Conservation (phyloP, 257 asterid species). For the Fraxinus pennsylvanica region DNA sequence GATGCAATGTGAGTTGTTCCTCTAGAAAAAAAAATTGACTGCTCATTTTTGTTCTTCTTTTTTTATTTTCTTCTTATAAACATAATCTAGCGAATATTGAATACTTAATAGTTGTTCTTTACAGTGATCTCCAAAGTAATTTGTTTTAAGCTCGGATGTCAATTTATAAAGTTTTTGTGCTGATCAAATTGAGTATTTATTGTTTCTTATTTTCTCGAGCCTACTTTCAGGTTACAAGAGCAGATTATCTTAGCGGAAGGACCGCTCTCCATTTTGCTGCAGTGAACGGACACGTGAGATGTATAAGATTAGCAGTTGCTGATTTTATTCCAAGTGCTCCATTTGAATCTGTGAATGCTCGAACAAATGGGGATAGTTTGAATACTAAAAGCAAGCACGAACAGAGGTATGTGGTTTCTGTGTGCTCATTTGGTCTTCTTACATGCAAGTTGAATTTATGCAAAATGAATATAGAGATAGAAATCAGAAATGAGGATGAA, state of each 20-base stretch:
- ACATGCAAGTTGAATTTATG: background rate
- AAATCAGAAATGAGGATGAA: background rate
- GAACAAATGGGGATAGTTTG: conserved; percentile 41
- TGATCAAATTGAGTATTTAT: background rate
- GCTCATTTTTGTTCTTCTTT: background rate
- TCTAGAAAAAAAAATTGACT: background rate
- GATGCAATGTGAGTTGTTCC: conserved; percentile 78
- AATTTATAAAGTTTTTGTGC: background rate
- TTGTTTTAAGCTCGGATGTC: background rate
- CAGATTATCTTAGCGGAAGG: conserved; percentile 96
- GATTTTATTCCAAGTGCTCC: conserved; percentile 91
- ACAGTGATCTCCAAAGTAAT: background rate
- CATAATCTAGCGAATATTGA: too few species aligned
- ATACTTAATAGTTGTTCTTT: background rate
- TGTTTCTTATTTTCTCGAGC: background rate
- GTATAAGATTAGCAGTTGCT: conserved; percentile 83
- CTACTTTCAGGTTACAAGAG: conserved; percentile 72
- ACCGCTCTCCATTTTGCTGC: conserved; percentile 98
- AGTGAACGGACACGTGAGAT: conserved; percentile 77
- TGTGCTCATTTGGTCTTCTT: background rate
- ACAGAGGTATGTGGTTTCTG: conserved; percentile 32
- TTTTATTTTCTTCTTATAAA: background rate
- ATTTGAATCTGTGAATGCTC: conserved; percentile 53
- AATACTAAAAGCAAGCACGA: conserved; percentile 56
- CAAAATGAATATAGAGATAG: background rate